Base-by-base conservation (phyloP, 352 stramenopile species). In the Phytophthora fragariaefolia region DNA sequence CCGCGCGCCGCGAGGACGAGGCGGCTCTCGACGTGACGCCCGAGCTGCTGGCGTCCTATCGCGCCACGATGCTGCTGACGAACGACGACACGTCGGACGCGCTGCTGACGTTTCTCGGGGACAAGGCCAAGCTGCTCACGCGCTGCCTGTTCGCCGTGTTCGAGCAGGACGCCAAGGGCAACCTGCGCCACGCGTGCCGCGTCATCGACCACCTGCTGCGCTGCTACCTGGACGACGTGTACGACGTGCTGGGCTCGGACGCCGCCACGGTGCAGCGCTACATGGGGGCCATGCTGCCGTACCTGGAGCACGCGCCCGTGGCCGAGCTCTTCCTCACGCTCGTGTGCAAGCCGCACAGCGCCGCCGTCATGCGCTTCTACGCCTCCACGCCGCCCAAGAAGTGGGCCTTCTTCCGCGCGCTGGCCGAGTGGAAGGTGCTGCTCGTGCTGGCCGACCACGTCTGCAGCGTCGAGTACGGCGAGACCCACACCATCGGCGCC, bases 391-490 rank as follows among this genome's bases (percentile, higher is more conserved):
- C 86, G 6, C 78, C 82, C 46, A 93, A 90, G 49, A 97, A 97
- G 62, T 97, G 90, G 89, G 73, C 84, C 48, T 93, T 97, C 58
- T 97, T 96, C 76, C 76, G 82, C 30, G 74, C 84, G 6, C 60
- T 97, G 27, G 78, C 90, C 26, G 91, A 97, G 50, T 97, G 91
- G 87, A 95, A 96, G 36, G 56, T 97, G 58, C 72, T 97, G 62
- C 69, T 97, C 13, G 77, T 95, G 52, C 75, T 97, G 48, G 85
- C 85, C 1, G 66, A 90, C 49, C 90, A 94, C 59, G 86, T 97
- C 36, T 92, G 81, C 66, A 85, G 76, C 46, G 69, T 73, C 9
- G 56, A 77, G 48, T 92, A 86, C 63, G 71, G 70, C 43, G 85
- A 95, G 63, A 63, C 56, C 8, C 87, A 97, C 65, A 89, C 76